These are phyloP conservation scores for Kregervanrija pseudodelftensis DNA, from an alignment of 805 yeast species.

Conservation along the genomic window DNA sequence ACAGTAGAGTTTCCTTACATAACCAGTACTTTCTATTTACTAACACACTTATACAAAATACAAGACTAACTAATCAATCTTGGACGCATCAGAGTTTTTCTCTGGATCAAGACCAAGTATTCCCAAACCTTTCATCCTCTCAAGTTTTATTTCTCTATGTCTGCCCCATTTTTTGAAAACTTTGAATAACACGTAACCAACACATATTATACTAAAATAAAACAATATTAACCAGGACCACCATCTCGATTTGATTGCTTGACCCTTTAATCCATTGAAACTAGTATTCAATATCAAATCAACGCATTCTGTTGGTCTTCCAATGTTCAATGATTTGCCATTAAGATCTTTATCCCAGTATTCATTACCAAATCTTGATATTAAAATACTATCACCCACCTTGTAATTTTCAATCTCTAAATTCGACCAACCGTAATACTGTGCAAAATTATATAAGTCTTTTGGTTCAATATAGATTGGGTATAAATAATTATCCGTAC, in stretches of 20 bases:
- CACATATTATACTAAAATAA: neutral
- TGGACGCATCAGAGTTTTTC: slow-evolving; percentile 4
- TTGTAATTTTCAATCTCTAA: slow-evolving; percentile 25
- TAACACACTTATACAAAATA: neutral
- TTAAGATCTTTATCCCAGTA: slow-evolving; percentile 17
- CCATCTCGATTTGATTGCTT: neutral
- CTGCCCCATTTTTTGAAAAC: neutral
- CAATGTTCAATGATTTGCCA: slow-evolving; percentile 9
- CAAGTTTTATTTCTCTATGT: neutral
- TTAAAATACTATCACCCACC: slow-evolving; percentile 52
- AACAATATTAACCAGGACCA: neutral
- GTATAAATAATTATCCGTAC: slow-evolving; percentile 31
- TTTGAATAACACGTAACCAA: neutral
- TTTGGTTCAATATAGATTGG: slow-evolving; percentile 45
- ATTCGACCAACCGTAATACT: slow-evolving; percentile 31
- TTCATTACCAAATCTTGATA: slow-evolving; percentile 31
- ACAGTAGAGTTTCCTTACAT: no score
- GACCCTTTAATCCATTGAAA: slow-evolving; percentile 3
- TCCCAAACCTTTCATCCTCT: slow-evolving; percentile 13
- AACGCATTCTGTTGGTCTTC: slow-evolving; percentile 5
- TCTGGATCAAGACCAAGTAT: slow-evolving; percentile 12
- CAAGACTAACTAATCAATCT: slow-evolving; percentile 6
- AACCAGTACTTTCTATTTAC: no score
- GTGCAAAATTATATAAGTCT: slow-evolving; percentile 14
- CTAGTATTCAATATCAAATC: slow-evolving; percentile 10